Evolutionary conservation across 345 rosid genomes (phyloP).

Genomic region (Citrus trifoliata): DNA sequence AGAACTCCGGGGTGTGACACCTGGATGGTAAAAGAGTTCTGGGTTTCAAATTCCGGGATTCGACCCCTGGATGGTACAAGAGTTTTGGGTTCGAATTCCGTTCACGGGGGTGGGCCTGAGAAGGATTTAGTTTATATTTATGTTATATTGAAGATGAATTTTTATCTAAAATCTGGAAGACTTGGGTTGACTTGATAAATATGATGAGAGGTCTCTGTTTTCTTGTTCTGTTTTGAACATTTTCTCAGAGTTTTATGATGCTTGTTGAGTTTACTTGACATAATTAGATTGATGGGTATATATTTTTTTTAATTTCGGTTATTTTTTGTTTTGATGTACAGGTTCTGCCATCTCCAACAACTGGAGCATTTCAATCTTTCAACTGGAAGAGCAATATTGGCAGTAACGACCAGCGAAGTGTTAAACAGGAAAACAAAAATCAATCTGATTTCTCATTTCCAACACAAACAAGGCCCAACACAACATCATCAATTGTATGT

Average conservation of each 20-base stretch:
- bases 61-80: no score
- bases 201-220: neutral
- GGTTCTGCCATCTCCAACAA: conserved; percentile 89
- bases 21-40: no score
- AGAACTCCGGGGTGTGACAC: no score
- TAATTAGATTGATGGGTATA: conserved; percentile 2
- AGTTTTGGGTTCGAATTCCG: no score
- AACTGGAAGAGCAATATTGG: conserved; percentile 42
- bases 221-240: neutral
- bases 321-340: conserved; percentile 22
- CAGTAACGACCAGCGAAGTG: conserved; percentile 20
- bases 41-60: no score
- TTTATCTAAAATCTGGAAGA: neutral
- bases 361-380: conserved; percentile 62
- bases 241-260: neutral
- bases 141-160: neutral
- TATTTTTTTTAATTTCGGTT: neutral
- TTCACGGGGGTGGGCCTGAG: no score
- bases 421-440: conserved; percentile 42
- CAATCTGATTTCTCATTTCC: conserved; percentile 61
- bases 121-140: no score
- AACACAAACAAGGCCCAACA: conserved; percentile 23
- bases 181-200: conserved; percentile 5
- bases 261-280: neutral
- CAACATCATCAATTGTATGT: conserved; percentile 36